Base-by-base conservation (phyloP, 331 rosid genomes). In the Rosa hybrid region DNA sequence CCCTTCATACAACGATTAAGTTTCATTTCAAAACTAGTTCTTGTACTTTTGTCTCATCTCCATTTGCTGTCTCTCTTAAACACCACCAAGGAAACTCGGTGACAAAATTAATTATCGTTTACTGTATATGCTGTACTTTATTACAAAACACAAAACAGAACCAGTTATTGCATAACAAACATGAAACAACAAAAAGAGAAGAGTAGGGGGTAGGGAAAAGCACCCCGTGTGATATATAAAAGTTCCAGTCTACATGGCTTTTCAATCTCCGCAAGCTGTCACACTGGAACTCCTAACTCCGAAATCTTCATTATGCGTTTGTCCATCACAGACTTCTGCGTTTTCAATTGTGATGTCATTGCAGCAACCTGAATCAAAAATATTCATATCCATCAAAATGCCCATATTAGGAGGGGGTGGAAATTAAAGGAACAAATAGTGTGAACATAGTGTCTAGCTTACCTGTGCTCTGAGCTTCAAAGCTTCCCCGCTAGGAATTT, bases 391-490 rank as follows among this genome's bases (percentile, higher is more conserved):
- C 13, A 30, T n/a, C 2, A 68, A 8, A 13, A 45, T 7, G 20
- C 6, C 56, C 68, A 46, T 7, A 82, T 7, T 13, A 7, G 1
- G 20, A 25, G 39, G 39, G 39, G 39, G 74, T 7, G n/a, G n/a
- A 25, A 30, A 17, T 13, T 13, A 53, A 59, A 46, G 25, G 14
- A 72, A 75, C 13, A 77, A 71, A 67, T 34, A 41, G 81, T n/a
- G 39, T n/a, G 53, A 20, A 42, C 65, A 63, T 30, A 0, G n/a
- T 80, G 75, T 75, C 56, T 70, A 72, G 45, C 92, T 85, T 80
- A 82, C 98, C 93, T 93, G 97, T 76, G 93, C 91, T 84, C 98
- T 87, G 83, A 93, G 94, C 77, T 90, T 83, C 85, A 93, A 82
- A 76, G 97, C 78, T 53, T 91, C 93, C 57, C 97, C 87, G 46